A percentile compares a stretch with the other conserved stretches of the same genome.
phyloP scores from a whole-genome alignment of 345 rosid species.

The Draba incana region DNA sequence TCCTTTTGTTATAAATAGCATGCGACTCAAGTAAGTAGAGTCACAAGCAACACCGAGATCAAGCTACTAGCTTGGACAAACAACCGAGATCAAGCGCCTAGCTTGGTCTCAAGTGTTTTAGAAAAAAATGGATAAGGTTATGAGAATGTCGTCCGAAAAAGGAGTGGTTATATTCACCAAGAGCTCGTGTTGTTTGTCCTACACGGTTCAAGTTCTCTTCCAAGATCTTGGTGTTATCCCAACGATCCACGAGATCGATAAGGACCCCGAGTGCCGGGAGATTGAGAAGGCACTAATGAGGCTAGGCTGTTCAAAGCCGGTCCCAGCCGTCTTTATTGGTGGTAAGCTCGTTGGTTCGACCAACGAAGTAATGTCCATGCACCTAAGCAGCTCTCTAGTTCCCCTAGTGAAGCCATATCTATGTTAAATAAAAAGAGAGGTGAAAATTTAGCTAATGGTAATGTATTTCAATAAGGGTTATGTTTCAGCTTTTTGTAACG shows the following conservation, averaged over 20 bases:
- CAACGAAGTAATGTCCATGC: conserved; percentile 81
- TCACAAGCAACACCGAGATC: conserved; percentile 27
- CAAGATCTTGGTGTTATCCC: conserved; percentile 72
- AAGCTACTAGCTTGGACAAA: neutral
- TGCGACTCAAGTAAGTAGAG: conserved; percentile 13
- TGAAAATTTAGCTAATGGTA: neutral
- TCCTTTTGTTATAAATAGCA: conserved; percentile 33
- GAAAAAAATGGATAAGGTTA: conserved; percentile 58
- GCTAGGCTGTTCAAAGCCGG: conserved; percentile 64
- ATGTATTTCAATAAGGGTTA: conserved; percentile 23
- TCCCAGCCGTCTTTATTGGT: conserved; percentile 75
- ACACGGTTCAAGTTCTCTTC: conserved; percentile 69
- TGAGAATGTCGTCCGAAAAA: conserved; percentile 56
- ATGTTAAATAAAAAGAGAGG: conserved; percentile 10
- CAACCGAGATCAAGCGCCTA: neutral
- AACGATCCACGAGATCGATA: conserved; percentile 63
- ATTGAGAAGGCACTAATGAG: conserved; percentile 74
- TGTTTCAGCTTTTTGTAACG: conserved; percentile 1
- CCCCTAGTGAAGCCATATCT: conserved; percentile 65
- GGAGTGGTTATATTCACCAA: conserved; percentile 81
- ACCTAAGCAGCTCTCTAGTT: conserved; percentile 61
- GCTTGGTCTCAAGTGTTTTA: neutral
- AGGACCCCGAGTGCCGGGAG: conserved; percentile 69
- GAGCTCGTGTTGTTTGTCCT: conserved; percentile 79
- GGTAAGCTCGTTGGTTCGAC: conserved; percentile 80